Conservation (phyloP, 176 grass and related monocot genomes). For the Hordeum vulgare region DNA sequence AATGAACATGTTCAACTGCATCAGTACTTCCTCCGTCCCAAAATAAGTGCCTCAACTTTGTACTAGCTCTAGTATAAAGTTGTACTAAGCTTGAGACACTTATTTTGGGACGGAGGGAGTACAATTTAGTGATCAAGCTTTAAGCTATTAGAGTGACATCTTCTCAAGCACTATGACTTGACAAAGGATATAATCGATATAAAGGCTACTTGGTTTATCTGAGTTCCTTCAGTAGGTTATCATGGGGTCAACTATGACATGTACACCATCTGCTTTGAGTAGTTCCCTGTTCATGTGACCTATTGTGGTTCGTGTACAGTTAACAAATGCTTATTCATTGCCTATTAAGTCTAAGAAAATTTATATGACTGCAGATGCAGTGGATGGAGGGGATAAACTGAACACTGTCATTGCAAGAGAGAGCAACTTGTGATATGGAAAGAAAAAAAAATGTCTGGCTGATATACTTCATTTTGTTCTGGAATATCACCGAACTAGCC, state of each 20-base stretch:
- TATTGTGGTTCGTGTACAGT: not conserved
- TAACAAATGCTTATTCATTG: not conserved
- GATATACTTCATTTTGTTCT: not conserved
- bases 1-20: not conserved
- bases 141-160: not conserved
- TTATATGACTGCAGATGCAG: not conserved
- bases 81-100: no score
- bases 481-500: no score
- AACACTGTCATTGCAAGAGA: not conserved
- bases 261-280: constrained; percentile 5
- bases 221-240: not conserved
- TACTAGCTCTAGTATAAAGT: no score
- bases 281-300: not conserved
- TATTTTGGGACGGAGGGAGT: no score
- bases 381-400: not conserved
- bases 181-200: not conserved
- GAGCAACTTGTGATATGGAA: not conserved
- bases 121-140: not conserved
- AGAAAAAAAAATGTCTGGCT: no score
- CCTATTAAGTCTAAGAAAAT: not conserved
- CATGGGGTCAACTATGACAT: not conserved
- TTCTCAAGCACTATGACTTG: not conserved
- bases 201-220: not conserved
- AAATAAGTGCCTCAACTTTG: no score
- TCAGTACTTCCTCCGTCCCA: no score